Evolutionary conservation across 257 asterid species (phyloP), one percentile per base, ranked within the genome.

Genomic region (Rauvolfia tetraphylla): DNA sequence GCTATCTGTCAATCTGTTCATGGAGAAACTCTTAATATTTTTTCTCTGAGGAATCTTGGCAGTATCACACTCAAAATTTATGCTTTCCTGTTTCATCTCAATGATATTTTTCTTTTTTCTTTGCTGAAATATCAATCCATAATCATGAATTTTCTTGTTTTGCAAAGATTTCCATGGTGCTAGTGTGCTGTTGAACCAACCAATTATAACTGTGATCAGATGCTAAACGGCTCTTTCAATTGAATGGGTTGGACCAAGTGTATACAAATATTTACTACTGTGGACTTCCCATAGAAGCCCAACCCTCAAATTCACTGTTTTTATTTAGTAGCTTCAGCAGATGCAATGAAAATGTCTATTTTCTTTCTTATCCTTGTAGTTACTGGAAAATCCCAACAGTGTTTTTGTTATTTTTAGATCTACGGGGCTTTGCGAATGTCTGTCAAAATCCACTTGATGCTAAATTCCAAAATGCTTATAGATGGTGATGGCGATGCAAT

Each of bases 401-500:
- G 57, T 49, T 74, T 67, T 70, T 80, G 68, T 85, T 81, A 65
- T 69, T 79, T 85, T 65, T 83, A 93, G 98, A 86, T 93, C 81
- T 89, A 90, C 78, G 98, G 98, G 77, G 95, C 98, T 42, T 81
- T 93, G 87, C 88, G 97, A 75, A 90, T 93, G 98, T 90, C 98
- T 70, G 97, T 91, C 73, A 93, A 93, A 87, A 93, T 93, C 82
- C 89, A 88, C 85, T 87, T 93, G 88, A 93, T 93, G 98, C 79
- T 91, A 85, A 90, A 89, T 70, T 93, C 98, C 74, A 85, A 90
- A 82, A 77, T 93, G 87, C 89, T 91, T 79, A 89, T 93, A 80
- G 80, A 85, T 49, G 91, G 97, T 76, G 95, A 85, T 81, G 83
- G 87, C 76, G 92, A 93, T 86, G 84, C 91, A 72, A 86, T 84